phyloP scores from a whole-genome alignment of 768 basidiomycete species.

The Mycena filopes region DNA sequence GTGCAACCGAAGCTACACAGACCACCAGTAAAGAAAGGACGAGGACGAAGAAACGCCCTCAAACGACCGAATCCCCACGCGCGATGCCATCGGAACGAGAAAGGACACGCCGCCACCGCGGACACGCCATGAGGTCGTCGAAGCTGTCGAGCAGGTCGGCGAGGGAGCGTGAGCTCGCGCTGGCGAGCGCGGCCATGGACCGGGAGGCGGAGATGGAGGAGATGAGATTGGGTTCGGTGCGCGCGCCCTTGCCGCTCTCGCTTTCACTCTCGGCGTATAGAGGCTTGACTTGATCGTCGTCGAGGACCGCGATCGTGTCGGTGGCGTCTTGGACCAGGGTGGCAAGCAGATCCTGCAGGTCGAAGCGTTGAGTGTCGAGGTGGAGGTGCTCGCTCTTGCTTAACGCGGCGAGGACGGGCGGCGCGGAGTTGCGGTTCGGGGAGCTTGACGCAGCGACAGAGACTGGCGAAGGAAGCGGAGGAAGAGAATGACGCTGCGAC shows the following conservation, averaged over 20 bases:
- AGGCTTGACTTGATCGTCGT: background rate
- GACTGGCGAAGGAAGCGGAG: background rate
- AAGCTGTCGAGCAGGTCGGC: conserved; percentile 9
- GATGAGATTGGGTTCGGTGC: background rate
- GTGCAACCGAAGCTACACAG: too few species aligned
- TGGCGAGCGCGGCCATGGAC: conserved; percentile 21
- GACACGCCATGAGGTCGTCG: conserved; percentile 7
- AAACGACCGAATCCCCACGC: conserved; percentile 15
- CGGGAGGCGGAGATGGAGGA: conserved; percentile 25
- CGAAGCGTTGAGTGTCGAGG: background rate
- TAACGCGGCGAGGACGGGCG: conserved; percentile 4
- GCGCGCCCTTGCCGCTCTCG: background rate
- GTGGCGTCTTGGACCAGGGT: background rate
- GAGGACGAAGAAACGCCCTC: background rate
- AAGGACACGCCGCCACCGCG: conserved; percentile 11
- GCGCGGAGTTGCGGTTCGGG: conserved; percentile 11
- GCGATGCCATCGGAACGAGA: conserved; percentile 14
- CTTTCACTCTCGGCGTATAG: conserved; percentile 4
- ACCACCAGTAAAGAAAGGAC: background rate
- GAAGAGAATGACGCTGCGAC: background rate
- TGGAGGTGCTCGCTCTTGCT: background rate
- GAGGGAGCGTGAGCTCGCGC: conserved; percentile 23
- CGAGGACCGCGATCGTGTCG: conserved; percentile 6
- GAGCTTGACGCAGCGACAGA: background rate
- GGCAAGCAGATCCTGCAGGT: conserved; percentile 1